phyloP scores from a whole-genome alignment of 495 filamentous ascomycete genomes.

The Aspergillus kassunensis region DNA sequence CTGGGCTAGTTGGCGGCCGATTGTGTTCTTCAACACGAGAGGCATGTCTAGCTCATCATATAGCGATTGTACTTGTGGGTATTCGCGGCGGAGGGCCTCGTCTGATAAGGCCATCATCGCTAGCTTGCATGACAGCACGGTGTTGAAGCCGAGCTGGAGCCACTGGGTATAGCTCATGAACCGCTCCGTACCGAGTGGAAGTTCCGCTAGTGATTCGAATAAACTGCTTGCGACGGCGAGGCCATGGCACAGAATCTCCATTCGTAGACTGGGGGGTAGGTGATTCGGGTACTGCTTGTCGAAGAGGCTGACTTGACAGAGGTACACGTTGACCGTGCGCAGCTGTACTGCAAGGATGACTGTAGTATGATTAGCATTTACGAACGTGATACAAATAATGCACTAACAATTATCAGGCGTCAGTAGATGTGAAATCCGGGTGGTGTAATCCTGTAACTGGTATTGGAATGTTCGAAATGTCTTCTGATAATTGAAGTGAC shows the following conservation, averaged over 20 bases:
- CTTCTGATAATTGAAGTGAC: neutral
- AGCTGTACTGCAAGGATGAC: neutral
- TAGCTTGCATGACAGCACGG: neutral
- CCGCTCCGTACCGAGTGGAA: neutral
- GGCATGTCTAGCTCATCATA: slow-evolving; percentile 2
- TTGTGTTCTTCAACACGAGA: neutral
- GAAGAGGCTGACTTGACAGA: slow-evolving; percentile 3
- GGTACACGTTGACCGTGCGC: neutral
- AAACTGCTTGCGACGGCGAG: neutral
- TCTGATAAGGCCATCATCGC: neutral
- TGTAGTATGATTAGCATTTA: neutral
- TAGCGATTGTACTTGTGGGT: neutral
- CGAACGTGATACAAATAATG: neutral
- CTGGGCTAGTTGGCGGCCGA: neutral
- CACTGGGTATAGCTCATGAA: slow-evolving; percentile 7
- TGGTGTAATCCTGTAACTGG: neutral
- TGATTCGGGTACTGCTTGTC: neutral
- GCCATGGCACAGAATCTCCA: slow-evolving; percentile 2
- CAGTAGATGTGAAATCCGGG: neutral
- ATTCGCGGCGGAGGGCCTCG: neutral
- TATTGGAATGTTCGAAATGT: neutral
- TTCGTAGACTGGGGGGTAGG: neutral
- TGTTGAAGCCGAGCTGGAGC: slow-evolving; percentile 7
- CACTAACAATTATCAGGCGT: neutral
- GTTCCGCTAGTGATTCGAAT: neutral